Evolutionary conservation across 2,329 filamentous ascomycete genomes (phyloP).

Genomic region (Chaetomiaceae sp.): DNA sequence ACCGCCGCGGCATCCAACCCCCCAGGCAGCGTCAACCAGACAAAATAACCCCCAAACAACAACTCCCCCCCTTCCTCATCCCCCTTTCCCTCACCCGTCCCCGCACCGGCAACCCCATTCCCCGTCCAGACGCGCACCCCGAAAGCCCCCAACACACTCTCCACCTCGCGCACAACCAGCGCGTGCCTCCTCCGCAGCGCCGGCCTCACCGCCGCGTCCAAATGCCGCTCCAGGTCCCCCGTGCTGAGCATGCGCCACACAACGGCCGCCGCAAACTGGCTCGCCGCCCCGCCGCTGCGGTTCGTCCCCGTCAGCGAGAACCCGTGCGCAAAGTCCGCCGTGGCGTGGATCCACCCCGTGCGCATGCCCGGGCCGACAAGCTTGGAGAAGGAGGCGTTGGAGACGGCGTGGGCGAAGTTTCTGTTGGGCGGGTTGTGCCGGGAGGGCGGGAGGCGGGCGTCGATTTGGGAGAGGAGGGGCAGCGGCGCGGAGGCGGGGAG

Average conservation of each 20-base stretch:
- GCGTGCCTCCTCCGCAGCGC: conserved; percentile 43
- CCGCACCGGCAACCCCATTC: background rate
- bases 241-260: conserved; percentile 45
- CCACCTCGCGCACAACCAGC: conserved; percentile 55
- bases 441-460: conserved; percentile 58
- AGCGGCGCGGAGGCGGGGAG: conserved; percentile 42
- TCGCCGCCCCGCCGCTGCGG: conserved; percentile 54
- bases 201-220: conserved; percentile 41
- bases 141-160: conserved; percentile 56
- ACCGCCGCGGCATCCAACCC: conserved; percentile 50
- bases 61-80: conserved; percentile 36
- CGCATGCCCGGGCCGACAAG: conserved; percentile 75
- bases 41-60: conserved; percentile 76
- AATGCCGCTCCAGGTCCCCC: conserved; percentile 42
- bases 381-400: conserved; percentile 90
- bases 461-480: conserved; percentile 75
- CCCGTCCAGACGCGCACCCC: conserved; percentile 44
- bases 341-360: conserved; percentile 84
- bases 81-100: conserved; percentile 28
- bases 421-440: conserved; percentile 42
- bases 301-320: conserved; percentile 51
- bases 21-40: conserved; percentile 67
- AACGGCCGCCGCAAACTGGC: conserved; percentile 47
- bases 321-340: conserved; percentile 49
- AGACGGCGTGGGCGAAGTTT: conserved; percentile 71